These are phyloP conservation scores for Astragalus glycyphyllos DNA, from an alignment of 306 rosid species.

Conservation along the genomic window DNA sequence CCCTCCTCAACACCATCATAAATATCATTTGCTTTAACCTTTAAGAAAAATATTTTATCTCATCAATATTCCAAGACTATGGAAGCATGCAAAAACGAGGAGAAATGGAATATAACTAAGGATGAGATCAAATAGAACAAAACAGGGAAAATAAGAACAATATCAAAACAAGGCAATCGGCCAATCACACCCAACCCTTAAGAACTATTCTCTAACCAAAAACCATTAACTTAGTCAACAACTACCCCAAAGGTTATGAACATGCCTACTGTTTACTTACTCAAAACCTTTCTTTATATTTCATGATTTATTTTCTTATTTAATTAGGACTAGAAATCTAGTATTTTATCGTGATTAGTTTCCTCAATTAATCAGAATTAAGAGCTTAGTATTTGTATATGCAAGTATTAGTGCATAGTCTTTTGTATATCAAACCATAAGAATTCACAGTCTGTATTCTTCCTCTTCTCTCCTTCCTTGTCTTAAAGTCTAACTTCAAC, in stretches of 20 bases:
- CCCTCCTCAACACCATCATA: conserved; percentile 85
- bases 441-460: not conserved
- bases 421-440: not conserved
- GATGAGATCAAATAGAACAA: conserved; percentile 26
- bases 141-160: not conserved
- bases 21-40: conserved; percentile 90
- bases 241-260: not conserved
- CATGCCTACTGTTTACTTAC: not conserved
- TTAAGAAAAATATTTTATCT: conserved; percentile 43
- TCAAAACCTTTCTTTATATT: not conserved
- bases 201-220: not conserved
- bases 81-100: not conserved
- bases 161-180: not conserved
- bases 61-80: conserved; percentile 38
- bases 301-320: not conserved
- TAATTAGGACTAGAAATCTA: too few species aligned
- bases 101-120: conserved; percentile 7
- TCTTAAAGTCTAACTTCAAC: not conserved
- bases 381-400: not conserved
- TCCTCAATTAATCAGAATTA: not conserved
- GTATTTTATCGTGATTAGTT: too few species aligned
- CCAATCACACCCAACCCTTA: not conserved
- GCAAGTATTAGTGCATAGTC: not conserved
- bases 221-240: conserved; percentile 12
- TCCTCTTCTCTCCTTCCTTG: not conserved